Conservation (phyloP, 805 yeast genomes). For the Metschnikowia similis region DNA sequence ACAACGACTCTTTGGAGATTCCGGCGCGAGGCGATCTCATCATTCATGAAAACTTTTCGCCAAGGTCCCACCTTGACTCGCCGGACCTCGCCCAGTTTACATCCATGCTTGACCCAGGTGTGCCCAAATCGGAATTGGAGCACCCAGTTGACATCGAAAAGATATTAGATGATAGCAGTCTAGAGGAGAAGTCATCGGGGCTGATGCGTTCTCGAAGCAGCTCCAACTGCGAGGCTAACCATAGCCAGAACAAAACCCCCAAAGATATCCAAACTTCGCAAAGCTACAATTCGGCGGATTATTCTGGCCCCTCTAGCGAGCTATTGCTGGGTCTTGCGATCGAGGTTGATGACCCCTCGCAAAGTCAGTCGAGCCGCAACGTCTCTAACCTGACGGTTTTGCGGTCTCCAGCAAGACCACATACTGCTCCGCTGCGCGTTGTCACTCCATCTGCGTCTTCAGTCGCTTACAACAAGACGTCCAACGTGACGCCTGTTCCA, state of each 20-base stretch:
- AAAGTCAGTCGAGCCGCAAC: background rate
- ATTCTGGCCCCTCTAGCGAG: background rate
- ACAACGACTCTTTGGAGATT: conserved; percentile 9
- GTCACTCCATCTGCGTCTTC: background rate
- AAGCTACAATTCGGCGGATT: background rate
- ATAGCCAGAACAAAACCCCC: background rate
- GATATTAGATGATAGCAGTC: conserved; percentile 13
- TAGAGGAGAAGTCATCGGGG: conserved; percentile 4
- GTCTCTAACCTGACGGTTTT: conserved; percentile 1
- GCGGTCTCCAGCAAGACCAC: background rate
- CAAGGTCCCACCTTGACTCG: conserved; percentile 12
- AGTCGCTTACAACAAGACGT: conserved; percentile 3
- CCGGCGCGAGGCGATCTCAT: conserved; percentile 14
- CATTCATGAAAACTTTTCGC: background rate
- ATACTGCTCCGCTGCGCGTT: background rate
- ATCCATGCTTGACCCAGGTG: conserved; percentile 18
- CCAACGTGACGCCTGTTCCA: conserved; percentile 23
- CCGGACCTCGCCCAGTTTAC: conserved; percentile 16
- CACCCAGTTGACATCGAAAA: conserved; percentile 16
- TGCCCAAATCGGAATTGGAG: conserved; percentile 7
- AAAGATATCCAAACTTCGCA: background rate
- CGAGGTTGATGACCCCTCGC: background rate
- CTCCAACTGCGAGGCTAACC: background rate
- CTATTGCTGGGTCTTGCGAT: background rate
- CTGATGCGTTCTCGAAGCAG: conserved; percentile 6